These are phyloP conservation scores for Salmacisia buchloeana DNA, from an alignment of 1,284 basidiomycete genomes.

Conservation along the genomic window DNA sequence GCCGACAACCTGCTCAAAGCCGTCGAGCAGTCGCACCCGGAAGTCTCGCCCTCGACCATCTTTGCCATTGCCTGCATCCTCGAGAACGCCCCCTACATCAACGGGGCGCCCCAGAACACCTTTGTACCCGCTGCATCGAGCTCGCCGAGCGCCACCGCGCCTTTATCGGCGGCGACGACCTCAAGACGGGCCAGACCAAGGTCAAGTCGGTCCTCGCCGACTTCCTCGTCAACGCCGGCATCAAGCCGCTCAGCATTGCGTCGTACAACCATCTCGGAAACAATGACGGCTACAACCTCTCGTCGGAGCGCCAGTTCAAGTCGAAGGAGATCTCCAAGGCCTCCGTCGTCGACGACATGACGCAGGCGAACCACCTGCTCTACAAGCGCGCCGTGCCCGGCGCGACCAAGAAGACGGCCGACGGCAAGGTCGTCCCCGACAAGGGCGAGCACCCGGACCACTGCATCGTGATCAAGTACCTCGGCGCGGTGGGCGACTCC, in stretches of 20 bases:
- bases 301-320: conserved; percentile 86
- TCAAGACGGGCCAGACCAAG: conserved; percentile 65
- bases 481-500: conserved; percentile 86
- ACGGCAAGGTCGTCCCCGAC: conserved; percentile 56
- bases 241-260: conserved; percentile 93
- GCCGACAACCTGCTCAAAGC: conserved; percentile 77
- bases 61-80: conserved; percentile 95
- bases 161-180: conserved; percentile 96
- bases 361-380: conserved; percentile 71
- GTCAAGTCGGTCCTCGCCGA: conserved; percentile 84
- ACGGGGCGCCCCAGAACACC: conserved; percentile 98
- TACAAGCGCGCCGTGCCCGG: conserved; percentile 66
- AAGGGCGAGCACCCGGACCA: conserved; percentile 96
- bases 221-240: conserved; percentile 97
- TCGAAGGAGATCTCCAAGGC: conserved; percentile 86
- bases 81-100: conserved; percentile 90
- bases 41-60: conserved; percentile 89
- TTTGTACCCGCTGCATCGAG: conserved; percentile 89
- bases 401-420: conserved; percentile 38
- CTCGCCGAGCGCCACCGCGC: conserved; percentile 83
- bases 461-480: conserved; percentile 66
- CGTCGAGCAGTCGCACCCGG: conserved; percentile 77
- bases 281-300: conserved; percentile 92
- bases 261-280: conserved; percentile 99
- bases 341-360: conserved; percentile 77